Evolutionary conservation across 176 grass and related monocot genomes (phyloP), one percentile per base, ranked within the genome.

Genomic region (barley (Hordeum vulgare)): DNA sequence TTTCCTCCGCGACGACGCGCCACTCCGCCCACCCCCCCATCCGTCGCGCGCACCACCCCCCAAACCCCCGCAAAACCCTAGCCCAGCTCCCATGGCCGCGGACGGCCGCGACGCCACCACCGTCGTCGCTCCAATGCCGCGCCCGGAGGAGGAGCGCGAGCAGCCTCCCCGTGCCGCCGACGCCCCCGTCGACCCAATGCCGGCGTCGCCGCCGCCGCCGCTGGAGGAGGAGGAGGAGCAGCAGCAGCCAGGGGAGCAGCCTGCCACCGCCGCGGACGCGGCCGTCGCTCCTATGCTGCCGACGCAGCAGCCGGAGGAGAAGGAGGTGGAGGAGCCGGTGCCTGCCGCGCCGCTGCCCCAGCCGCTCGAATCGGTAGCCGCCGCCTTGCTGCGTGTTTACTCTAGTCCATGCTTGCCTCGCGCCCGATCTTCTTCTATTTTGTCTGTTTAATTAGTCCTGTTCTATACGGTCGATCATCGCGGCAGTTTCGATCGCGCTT

Each of bases 61-160:
- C 18, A 71, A 71, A 40, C 66, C 67, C n/a, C 67, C 26, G 5
- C 70, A 73, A 73, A 73, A 73, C 70, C 70, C 42, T 49, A 73
- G 70, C 70, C 70, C 63, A 17, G 14, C 63, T 35, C 63, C 15
- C 64, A 67, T 67, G 65, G 65, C 33, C 18, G 33, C 33, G 65
- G 65, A 9, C 33, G 65, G 9, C 33, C 9, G 33, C 65, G 18
- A 63, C 11, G 61, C 8, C 33, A 20, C 15, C 6, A 17, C 17
- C 31, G 26, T 35, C 63, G 17, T 35, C 63, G 63, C 63, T 29
- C 7, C 63, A 35, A 20, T 21, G 65, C 33, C 18, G 65, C 24
- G 13, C n/a, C 68, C 23, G 40, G 23, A 2, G 69, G 69, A 17
- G 23, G 40, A 27, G 40, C 39, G 2, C 4, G 69, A 72, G 40